Evolutionary conservation across 208 protist species (phyloP).

Genomic region (Sergeia podlipaevii): DNA sequence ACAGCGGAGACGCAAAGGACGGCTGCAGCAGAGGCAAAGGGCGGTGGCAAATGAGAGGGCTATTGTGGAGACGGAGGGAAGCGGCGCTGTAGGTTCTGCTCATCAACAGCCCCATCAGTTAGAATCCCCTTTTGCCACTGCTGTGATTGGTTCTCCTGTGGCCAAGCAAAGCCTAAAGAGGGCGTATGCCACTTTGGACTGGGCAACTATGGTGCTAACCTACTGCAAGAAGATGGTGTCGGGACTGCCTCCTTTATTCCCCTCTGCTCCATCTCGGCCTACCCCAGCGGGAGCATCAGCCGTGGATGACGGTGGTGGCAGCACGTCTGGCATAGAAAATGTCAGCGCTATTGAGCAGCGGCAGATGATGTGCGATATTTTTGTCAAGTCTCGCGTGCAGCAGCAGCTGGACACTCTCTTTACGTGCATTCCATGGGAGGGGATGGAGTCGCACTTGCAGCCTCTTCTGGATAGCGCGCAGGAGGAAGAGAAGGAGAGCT

Average conservation of each 20-base stretch:
- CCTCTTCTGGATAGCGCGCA: constrained; percentile 14
- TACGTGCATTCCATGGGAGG: constrained; percentile 52
- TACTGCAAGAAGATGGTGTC: constrained; percentile 28
- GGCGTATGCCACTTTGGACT: constrained; percentile 48
- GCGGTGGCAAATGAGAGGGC: background rate
- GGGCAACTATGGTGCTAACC: constrained; percentile 48
- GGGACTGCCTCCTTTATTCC: constrained; percentile 10
- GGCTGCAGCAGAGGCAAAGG: background rate
- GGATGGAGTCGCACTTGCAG: constrained; percentile 51
- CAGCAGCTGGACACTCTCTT: constrained; percentile 71
- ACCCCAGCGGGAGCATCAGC: no score
- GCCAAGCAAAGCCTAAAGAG: constrained; percentile 50
- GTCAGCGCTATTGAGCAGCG: constrained; percentile 10
- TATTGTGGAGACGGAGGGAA: background rate
- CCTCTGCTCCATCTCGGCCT: background rate
- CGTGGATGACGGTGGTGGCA: background rate
- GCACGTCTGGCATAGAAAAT: background rate
- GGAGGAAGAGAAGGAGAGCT: background rate
- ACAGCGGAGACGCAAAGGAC: background rate
- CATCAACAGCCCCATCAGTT: constrained; percentile 4
- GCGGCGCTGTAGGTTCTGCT: background rate
- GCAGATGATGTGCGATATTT: constrained; percentile 40
- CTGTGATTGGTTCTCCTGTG: constrained; percentile 35
- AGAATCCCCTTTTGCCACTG: constrained; percentile 41
- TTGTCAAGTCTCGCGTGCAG: constrained; percentile 58